Base-by-base conservation (phyloP, 108 stramenopile species). In the Hondaea fermentalgiana region DNA sequence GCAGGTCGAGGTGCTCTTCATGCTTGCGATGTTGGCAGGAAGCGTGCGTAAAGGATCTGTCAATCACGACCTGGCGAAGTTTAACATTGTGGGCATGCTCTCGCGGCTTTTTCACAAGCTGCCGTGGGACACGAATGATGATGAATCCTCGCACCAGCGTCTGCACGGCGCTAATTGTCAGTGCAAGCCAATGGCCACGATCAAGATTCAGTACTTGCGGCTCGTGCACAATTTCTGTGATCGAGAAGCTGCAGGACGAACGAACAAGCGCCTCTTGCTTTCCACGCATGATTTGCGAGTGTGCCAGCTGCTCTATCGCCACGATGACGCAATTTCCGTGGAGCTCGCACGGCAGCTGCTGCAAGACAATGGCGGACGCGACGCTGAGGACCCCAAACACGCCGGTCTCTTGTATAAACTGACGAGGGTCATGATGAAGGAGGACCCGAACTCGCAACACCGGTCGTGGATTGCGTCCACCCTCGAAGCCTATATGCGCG, bases 381-480 rank as follows among this genome's bases (percentile, higher is more conserved):
- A 51, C 28, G 5, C 90, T 87, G 28, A 87, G 49, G 59, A 71
- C 89, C 64, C 60, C 47, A 4, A 89, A 69, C 25, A n/a, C 59
- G 64, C 23, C 88, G 96, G 96, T 4, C 92, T 96, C 28, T 76
- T 96, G 16, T 94, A 93, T 60, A 96, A 96, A 87, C 92, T 97
- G 59, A 90, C 94, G 17, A 59, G 89, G 8, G 94, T 94, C 10
- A 93, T 96, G 59, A 91, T 94, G 88, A 58, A 90, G 16, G 96
- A 97, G 60, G 88, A 92, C 28, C 92, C 94, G 42, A 95, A 96
- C 44, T 96, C 95, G 28, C 94, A 93, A 29, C 96, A 97, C 88
- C 91, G 95, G 45, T 97, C 96, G 91, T 97, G 97, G 97, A 88
- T 97, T 35, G 95, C 96, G 8, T 95, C 94, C 90, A 96, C 96